A percentile compares a stretch with the other conserved stretches of the same genome.
Evolutionary conservation across 208 protist species (phyloP).

Genomic region (Vickermania ingenoplastis): DNA sequence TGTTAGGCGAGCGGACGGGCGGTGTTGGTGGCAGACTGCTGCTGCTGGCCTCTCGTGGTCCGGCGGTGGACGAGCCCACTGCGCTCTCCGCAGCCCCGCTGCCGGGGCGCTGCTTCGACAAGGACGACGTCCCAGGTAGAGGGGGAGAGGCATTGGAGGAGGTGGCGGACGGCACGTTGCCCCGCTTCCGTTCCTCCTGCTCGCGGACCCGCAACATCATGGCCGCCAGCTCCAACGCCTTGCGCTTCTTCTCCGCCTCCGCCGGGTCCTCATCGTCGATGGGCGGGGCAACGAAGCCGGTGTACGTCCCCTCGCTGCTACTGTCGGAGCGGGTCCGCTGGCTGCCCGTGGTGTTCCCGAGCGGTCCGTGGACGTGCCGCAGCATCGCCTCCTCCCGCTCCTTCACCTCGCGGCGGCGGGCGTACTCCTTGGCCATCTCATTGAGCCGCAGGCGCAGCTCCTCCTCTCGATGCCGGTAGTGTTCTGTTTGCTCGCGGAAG

Average conservation of each 20-base stretch:
- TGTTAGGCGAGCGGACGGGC: no score
- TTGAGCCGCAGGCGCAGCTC: conserved; percentile 50
- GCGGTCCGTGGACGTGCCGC: neutral
- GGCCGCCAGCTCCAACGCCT: neutral
- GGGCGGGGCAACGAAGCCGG: conserved; percentile 38
- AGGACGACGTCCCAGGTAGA: no score
- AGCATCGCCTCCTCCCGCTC: conserved; percentile 3
- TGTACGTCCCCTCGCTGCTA: conserved; percentile 16
- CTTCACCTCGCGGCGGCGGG: conserved; percentile 6
- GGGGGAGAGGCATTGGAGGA: no score
- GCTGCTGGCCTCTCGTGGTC: no score
- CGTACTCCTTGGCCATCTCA: conserved; percentile 42
- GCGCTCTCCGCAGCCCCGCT: no score
- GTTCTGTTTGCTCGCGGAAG: conserved; percentile 77
- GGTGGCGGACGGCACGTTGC: no score
- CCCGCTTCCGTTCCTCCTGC: neutral
- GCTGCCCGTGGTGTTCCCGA: neutral
- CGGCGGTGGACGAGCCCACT: no score
- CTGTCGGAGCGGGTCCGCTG: conserved; percentile 6
- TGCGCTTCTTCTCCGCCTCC: neutral
- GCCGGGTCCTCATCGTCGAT: neutral
- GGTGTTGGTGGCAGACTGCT: no score
- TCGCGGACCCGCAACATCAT: conserved; percentile 2
- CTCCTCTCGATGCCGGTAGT: conserved; percentile 57
- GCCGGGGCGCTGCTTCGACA: no score